Evolutionary conservation across 495 filamentous ascomycete species (phyloP).

Genomic region (Aspergillus saccharolyticus): DNA sequence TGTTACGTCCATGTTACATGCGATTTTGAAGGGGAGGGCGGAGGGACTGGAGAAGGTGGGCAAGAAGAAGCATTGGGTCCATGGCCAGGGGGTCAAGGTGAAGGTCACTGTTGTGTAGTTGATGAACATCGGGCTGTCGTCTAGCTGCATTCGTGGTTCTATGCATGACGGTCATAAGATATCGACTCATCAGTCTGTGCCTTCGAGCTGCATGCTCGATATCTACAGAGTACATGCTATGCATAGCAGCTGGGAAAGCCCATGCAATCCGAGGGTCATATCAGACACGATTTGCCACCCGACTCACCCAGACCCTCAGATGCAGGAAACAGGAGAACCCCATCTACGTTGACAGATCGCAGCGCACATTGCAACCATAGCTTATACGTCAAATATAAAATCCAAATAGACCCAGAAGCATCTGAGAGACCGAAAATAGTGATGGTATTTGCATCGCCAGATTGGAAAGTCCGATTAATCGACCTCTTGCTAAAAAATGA

Average conservation of each 20-base stretch:
- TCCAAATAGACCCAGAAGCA: background rate
- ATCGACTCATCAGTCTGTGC: too few relatives aligned
- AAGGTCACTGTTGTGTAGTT: slow-evolving; percentile 10
- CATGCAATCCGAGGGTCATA: background rate
- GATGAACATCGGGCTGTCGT: too few relatives aligned
- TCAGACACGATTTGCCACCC: background rate
- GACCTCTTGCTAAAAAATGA: background rate
- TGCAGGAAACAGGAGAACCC: background rate
- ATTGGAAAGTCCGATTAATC: background rate
- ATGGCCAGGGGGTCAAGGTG: slow-evolving; percentile 23
- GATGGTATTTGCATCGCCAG: background rate
- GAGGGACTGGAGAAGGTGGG: slow-evolving; percentile 50
- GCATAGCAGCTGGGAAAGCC: too few relatives aligned
- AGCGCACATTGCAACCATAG: background rate
- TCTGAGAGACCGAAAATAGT: background rate
- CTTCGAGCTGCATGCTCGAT: too few relatives aligned
- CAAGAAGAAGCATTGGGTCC: slow-evolving; percentile 55
- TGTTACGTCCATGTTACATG: slow-evolving; percentile 16
- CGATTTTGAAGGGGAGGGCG: slow-evolving; percentile 32
- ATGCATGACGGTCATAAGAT: too few relatives aligned
- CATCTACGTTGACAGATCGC: background rate
- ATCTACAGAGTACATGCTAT: too few relatives aligned
- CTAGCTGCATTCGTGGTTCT: too few relatives aligned
- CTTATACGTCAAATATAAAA: background rate
- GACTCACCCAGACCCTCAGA: background rate